Conservation (phyloP, 345 rosid species). For the Melastoma malabathricum region DNA sequence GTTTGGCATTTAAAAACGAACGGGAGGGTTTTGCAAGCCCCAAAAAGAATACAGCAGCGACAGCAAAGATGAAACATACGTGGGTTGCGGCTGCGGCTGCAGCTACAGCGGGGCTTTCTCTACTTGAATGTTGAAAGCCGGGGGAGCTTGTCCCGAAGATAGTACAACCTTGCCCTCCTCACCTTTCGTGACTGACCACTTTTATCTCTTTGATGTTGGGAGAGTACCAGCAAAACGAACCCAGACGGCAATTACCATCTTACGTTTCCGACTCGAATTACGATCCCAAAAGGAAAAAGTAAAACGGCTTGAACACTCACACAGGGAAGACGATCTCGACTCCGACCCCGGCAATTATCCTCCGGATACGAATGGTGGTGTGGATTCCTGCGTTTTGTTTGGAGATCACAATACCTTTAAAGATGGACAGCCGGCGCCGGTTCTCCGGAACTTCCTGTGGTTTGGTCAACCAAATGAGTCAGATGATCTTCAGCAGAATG, state of each 20-base stretch:
- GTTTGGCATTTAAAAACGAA: no score
- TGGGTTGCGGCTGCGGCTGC: no score
- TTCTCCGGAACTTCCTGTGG: slow-evolving; percentile 69
- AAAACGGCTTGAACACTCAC: slow-evolving; percentile 6
- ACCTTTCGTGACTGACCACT: slow-evolving; percentile 60
- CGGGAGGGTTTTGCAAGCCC: no score
- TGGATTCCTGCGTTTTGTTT: slow-evolving; percentile 88
- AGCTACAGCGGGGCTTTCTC: slow-evolving; percentile 5
- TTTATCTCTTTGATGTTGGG: slow-evolving; percentile 66
- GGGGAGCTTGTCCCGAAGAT: slow-evolving; percentile 84
- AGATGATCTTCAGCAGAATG: background rate
- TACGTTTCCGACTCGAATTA: background rate
- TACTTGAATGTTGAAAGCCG: slow-evolving; percentile 80
- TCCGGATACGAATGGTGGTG: slow-evolving; percentile 65
- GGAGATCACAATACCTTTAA: slow-evolving; percentile 77
- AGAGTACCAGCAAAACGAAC: slow-evolving; percentile 39
- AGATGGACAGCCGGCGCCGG: slow-evolving; percentile 59
- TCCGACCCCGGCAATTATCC: slow-evolving; percentile 73
- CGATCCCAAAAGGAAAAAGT: background rate
- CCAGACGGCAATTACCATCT: background rate
- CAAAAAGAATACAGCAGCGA: no score
- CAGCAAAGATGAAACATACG: no score
- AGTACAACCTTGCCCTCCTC: slow-evolving; percentile 78
- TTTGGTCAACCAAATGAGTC: slow-evolving; percentile 10
- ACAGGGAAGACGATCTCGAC: slow-evolving; percentile 71